Evolutionary conservation across 345 rosid genomes (phyloP).

Genomic region (Gossypium stocksii): DNA sequence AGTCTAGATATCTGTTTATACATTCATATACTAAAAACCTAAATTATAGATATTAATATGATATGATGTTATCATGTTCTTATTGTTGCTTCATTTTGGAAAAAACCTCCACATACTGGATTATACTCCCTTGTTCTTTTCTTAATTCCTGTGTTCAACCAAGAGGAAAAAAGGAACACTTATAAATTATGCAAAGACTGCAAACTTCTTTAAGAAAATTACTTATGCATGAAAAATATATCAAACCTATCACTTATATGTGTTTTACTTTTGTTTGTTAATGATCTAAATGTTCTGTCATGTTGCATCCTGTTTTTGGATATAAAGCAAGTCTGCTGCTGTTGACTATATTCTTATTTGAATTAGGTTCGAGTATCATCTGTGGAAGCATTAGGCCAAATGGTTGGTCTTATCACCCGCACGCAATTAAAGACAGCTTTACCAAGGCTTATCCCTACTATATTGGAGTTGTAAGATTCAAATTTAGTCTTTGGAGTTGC

Average conservation of each 20-base stretch:
- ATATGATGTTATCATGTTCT: background rate
- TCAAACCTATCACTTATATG: background rate
- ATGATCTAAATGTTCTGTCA: background rate
- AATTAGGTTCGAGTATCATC: constrained; percentile 77
- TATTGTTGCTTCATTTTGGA: constrained; percentile 7
- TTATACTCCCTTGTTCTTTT: background rate
- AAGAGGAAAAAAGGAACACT: background rate
- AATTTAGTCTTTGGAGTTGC: constrained; percentile 5
- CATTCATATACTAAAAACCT: background rate
- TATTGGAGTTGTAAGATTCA: constrained; percentile 77
- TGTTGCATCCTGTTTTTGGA: background rate
- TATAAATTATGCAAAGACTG: background rate
- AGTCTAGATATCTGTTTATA: background rate
- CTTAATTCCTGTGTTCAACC: background rate
- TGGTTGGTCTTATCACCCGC: constrained; percentile 88
- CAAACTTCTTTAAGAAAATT: background rate
- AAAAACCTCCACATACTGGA: background rate
- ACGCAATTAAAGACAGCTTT: constrained; percentile 82
- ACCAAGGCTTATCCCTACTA: constrained; percentile 82
- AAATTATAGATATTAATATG: background rate
- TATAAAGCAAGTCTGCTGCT: background rate
- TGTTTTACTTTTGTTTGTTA: constrained; percentile 6
- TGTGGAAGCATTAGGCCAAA: constrained; percentile 94
- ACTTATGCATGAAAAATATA: background rate
- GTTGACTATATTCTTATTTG: constrained; percentile 25